Base-by-base conservation (phyloP, 2,329 filamentous ascomycete species). In the Lecanicillium sp. region DNA sequence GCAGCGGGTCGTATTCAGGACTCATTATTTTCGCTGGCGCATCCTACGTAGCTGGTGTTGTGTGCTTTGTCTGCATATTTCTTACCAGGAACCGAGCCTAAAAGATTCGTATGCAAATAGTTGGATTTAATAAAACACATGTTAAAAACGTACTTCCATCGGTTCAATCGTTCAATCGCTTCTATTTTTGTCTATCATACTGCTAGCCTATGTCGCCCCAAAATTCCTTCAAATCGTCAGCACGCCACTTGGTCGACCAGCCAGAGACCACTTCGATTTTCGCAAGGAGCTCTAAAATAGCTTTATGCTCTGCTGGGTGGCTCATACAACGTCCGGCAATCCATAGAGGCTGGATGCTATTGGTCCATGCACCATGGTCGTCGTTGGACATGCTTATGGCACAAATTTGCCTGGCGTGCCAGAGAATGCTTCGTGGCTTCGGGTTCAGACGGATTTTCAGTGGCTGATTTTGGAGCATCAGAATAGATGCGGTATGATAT, bases 21-120 rank as follows among this genome's bases (percentile, higher is more conserved):
- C 55, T 84, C 31, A 81, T 84, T 46, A 52, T 75, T 3, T 79
- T 79, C 46, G 79, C 78, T 0, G 71, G 69, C 0, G 57, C 36
- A 6, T 25, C 36, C 8, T 43, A 43, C 29, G 17, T 40, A 2
- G 33, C 41, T 5, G 37, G 41, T 4, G 33, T 36, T 3, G 36
- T 9, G 18, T 43, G 33, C 12, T 40, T 40, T 17, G 19, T 28
- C 9, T 10, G 17, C 5, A 29, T 40, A 19, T 29, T 25, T 11
- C 22, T 25, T 11, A 25, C 22, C 22, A 25, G 11, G 11, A 25
- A 25, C 11, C 6, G 22, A 25, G 11, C 6, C 11, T 25, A 25
- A n/a, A 25, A 25, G 22, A 6, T 25, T 7, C 11, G 11, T 25
- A 25, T 6, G 11, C 11, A 25, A 25, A 25, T 25, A 25, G 7